These are phyloP conservation scores for Orbilia quercus DNA, from an alignment of 2,329 filamentous ascomycete genomes.

Conservation along the genomic window DNA sequence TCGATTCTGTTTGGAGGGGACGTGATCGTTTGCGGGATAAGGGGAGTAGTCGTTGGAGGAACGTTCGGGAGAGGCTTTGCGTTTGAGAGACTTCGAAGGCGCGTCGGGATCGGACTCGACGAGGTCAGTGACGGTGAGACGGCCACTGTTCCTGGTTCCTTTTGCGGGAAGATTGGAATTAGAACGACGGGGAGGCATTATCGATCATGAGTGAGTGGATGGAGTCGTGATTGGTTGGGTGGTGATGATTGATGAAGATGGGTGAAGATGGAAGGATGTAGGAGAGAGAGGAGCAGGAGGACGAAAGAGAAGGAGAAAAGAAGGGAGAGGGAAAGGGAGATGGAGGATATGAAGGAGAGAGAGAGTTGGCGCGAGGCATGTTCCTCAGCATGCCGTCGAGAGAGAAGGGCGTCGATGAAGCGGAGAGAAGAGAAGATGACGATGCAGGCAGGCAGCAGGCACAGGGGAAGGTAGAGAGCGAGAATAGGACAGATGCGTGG, in stretches of 20 bases:
- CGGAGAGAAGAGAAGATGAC: neutral
- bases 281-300: neutral
- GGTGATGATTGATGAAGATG: neutral
- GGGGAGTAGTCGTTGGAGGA: slow-evolving; percentile 42
- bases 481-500: neutral
- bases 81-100: slow-evolving; percentile 52
- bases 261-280: neutral
- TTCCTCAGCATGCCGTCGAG: slow-evolving; percentile 10
- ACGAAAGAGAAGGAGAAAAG: slow-evolving; percentile 1
- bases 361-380: slow-evolving; percentile 7
- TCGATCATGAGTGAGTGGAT: neutral
- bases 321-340: slow-evolving; percentile 1
- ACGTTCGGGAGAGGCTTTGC: slow-evolving; percentile 50
- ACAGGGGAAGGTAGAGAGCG: neutral
- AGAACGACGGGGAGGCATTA: slow-evolving; percentile 32
- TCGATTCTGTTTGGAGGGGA: slow-evolving; percentile 49
- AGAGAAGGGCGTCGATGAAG: neutral
- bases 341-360: slow-evolving; percentile 2
- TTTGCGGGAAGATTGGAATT: slow-evolving; percentile 15
- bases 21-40: slow-evolving; percentile 21
- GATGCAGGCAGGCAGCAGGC: no score
- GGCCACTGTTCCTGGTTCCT: slow-evolving; percentile 43
- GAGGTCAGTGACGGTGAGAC: slow-evolving; percentile 50
- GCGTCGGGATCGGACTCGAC: slow-evolving; percentile 53
- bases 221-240: neutral